Evolutionary conservation across 83 land plant species (phyloP), one percentile per base, ranked within the genome.

Genomic region (Isoetes engelmannii): DNA sequence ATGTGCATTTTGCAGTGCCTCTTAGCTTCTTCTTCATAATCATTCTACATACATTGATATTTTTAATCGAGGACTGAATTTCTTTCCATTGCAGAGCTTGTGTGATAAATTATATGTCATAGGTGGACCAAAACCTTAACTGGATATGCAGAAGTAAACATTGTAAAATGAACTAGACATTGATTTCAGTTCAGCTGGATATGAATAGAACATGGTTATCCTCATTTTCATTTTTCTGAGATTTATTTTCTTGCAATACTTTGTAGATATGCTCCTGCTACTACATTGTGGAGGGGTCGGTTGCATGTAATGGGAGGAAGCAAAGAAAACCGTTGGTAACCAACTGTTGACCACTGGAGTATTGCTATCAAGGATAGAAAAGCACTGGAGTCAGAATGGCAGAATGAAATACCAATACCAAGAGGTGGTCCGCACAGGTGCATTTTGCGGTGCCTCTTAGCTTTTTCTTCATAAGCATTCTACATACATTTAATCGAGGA

Each of bases 301-400:
- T 80, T 94, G n/a, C 98, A 94, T 80, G 98, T 94, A 8, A 94
- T 94, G 96, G 98, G 98, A 48, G 98, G 98, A 0, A 84, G 98
- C 82, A 86, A 90, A 61, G 96, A 90, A 73, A 84, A 94, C 75
- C 96, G 98, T 10, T 83, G 86, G 72, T 85, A 87, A 47, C 92
- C 96, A 64, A 92, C 77, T 47, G 12, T 81, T 6, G 98, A 94
- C 45, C 98, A 94, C 62, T 94, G 98, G 98, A 94, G 98, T 72
- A 59, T 94, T 78, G 84, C 96, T 5, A 90, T 94, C 28, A 82
- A 80, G 21, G 82, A 90, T 79, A 96, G 98, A 37, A 86, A 84
- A 75, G 92, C 82, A 4, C 45, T 94, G 64, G 98, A 90, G 72
- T 71, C 82, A 6, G 66, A 83, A 42, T 94, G 98, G 98, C 48